Evolutionary conservation across 768 basidiomycete genomes (phyloP), one percentile per base, ranked within the genome.

Genomic region (Mycena galericulata): DNA sequence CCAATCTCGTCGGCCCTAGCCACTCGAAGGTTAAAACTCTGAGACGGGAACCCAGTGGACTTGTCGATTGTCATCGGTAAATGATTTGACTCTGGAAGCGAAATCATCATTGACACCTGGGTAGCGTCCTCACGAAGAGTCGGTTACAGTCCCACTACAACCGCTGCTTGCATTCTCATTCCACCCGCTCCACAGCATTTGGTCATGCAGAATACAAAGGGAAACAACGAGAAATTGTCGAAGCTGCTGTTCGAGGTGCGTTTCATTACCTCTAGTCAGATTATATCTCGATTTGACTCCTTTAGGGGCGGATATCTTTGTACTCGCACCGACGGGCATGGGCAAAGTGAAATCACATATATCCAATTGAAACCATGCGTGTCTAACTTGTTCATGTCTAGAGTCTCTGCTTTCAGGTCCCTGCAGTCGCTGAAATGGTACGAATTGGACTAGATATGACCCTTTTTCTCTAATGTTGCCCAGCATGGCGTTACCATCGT

Each of bases 361-460:
- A 17, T 7, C 49, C 7, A 2, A 26, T 18, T 11, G 46, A 7
- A 10, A 10, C 27, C 40, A 2, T 24, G 5, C 50, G 34, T 27
- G 27, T 8, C 26, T 56, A 51, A 59, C 47, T 24, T 38, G 24
- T 5, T 56, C 26, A 24, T 2, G 9, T n/a, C n/a, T 32, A 94
- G 93, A 94, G 93, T 73, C 73, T 96, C 4, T 96, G 94, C 78
- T 96, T 95, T 74, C 94, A 95, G 79, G 81, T 95, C 30, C 94
- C 94, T 47, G 94, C 94, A 0, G 79, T 91, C 36, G 89, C 89
- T 11, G 87, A 85, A 43, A 82, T 87, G 64, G 92, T 91, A 65
- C 58, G 71, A 73, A 32, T 38, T 41, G 24, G 61, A 29, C 29
- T 8, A 12, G 30, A 10, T 53, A 10, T 58, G 51, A 3, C 27